Percentiles rank a stretch among this genome's conserved stretches.
These are phyloP conservation scores for Leptographium wingfieldii DNA, from an alignment of 2,329 filamentous ascomycete genomes.

Conservation along the genomic window DNA sequence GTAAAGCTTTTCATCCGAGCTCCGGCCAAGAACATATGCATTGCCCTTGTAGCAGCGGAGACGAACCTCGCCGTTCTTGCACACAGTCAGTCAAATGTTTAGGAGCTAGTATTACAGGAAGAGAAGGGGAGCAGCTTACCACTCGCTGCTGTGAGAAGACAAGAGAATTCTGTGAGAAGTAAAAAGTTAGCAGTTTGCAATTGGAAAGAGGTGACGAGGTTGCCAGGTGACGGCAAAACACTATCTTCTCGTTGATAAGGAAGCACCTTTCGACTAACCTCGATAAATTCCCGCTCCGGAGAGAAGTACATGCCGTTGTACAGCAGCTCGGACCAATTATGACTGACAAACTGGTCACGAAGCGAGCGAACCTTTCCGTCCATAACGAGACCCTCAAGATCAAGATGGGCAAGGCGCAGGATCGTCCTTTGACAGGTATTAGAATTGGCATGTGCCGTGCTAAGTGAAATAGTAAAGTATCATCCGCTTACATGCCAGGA, in stretches of 20 bases:
- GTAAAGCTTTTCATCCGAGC: conserved; percentile 37
- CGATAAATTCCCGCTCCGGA: conserved; percentile 41
- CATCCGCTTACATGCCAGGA: conserved; percentile 29
- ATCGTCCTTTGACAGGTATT: conserved; percentile 13
- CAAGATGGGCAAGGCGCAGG: conserved; percentile 27
- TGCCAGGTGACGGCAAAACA: too few species aligned
- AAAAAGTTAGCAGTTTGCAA: background rate
- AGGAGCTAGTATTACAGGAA: too few species aligned
- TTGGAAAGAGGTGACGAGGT: too few species aligned
- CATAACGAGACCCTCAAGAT: conserved; percentile 37
- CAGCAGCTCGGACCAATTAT: conserved; percentile 33
- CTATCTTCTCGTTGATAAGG: background rate
- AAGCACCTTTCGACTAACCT: conserved; percentile 19
- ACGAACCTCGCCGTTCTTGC: conserved; percentile 22
- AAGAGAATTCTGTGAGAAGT: conserved; percentile 37
- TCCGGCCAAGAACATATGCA: conserved; percentile 33
- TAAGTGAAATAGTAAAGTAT: too few species aligned
- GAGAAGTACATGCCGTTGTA: conserved; percentile 38
- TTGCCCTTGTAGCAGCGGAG: conserved; percentile 28
- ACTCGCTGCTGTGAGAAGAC: conserved; percentile 44
- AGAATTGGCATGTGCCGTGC: background rate
- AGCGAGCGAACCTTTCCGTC: conserved; percentile 45
- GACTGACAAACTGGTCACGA: conserved; percentile 44
- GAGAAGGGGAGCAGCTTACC: conserved; percentile 2
- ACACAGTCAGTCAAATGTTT: background rate